These are phyloP conservation scores for Vaccinium myrtillus DNA, from an alignment of 148 eudicot species.

Conservation along the genomic window DNA sequence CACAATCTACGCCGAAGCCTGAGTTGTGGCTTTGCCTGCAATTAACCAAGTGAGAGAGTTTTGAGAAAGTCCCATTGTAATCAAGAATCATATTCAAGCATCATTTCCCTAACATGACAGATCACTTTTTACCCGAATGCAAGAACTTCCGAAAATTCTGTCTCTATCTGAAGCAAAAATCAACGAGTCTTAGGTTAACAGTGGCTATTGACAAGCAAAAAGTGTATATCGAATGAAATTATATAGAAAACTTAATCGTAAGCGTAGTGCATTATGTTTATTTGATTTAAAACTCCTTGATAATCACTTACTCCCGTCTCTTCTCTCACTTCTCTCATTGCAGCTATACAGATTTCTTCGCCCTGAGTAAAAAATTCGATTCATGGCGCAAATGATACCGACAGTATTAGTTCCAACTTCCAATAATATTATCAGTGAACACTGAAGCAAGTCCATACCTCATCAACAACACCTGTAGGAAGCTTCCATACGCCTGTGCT, in stretches of 20 bases:
- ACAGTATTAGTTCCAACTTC: not conserved
- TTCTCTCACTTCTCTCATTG: slow-evolving; percentile 70
- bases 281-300: not conserved
- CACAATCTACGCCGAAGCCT: slow-evolving; percentile 62
- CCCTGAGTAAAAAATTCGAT: slow-evolving; percentile 37
- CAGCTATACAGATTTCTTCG: slow-evolving; percentile 57
- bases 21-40: slow-evolving; percentile 68
- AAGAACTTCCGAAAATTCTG: slow-evolving; percentile 59
- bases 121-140: slow-evolving; percentile 50
- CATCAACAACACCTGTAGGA: slow-evolving; percentile 17
- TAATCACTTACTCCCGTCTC: slow-evolving; percentile 64
- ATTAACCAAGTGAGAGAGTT: not conserved
- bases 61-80: not conserved
- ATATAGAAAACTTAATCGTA: too few species aligned
- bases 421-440: not conserved
- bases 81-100: not conserved
- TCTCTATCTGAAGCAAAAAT: slow-evolving; percentile 49
- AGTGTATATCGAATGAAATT: too few species aligned
- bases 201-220: not conserved
- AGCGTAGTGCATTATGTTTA: too few species aligned
- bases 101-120: not conserved
- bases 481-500: slow-evolving; percentile 42
- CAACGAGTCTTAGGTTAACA: not conserved
- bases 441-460: slow-evolving; percentile 31
- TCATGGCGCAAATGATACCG: not conserved